Conservation (phyloP, 129 eudicot genomes). For the Tagetes patula region DNA sequence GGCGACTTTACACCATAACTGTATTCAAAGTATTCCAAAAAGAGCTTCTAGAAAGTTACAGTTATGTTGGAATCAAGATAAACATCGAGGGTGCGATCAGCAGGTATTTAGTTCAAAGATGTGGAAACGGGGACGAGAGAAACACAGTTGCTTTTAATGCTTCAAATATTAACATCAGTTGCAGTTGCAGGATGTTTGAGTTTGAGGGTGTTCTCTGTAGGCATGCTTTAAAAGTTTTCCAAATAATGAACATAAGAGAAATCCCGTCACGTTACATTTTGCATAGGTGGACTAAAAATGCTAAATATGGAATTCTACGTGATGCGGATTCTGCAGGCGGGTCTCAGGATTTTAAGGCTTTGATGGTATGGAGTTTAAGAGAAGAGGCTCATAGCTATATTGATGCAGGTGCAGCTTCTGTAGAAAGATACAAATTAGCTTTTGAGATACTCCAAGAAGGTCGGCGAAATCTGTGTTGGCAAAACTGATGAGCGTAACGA, state of each 20-base stretch:
- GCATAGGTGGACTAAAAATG: conserved; percentile 75
- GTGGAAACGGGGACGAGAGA: conserved; percentile 74
- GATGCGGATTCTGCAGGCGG: conserved; percentile 69
- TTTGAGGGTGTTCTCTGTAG: conserved; percentile 81
- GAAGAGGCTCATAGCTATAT: conserved; percentile 75
- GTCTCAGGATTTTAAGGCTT: conserved; percentile 58
- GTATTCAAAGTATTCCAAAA: conserved; percentile 74
- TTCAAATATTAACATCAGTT: conserved; percentile 64
- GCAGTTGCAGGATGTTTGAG: conserved; percentile 88
- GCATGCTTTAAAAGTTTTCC: conserved; percentile 75
- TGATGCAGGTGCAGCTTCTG: conserved; percentile 74
- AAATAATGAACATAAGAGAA: conserved; percentile 69
- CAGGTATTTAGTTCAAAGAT: conserved; percentile 68
- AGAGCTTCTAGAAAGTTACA: conserved; percentile 76
- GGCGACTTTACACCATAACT: conserved; percentile 59
- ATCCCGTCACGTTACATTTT: conserved; percentile 77
- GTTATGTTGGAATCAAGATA: conserved; percentile 64
- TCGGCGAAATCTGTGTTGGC: conserved; percentile 78
- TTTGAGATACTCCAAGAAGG: conserved; percentile 93
- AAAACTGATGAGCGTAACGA: conserved; percentile 42
- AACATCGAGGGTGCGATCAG: conserved; percentile 77
- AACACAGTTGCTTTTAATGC: conserved; percentile 76
- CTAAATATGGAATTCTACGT: conserved; percentile 63
- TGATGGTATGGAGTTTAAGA: conserved; percentile 82
- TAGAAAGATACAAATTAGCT: conserved; percentile 77